Percentiles rank a stretch among this genome's conserved stretches.
These are phyloP conservation scores for Penicillium canariense DNA, from an alignment of 495 filamentous ascomycete species.

Conservation along the genomic window DNA sequence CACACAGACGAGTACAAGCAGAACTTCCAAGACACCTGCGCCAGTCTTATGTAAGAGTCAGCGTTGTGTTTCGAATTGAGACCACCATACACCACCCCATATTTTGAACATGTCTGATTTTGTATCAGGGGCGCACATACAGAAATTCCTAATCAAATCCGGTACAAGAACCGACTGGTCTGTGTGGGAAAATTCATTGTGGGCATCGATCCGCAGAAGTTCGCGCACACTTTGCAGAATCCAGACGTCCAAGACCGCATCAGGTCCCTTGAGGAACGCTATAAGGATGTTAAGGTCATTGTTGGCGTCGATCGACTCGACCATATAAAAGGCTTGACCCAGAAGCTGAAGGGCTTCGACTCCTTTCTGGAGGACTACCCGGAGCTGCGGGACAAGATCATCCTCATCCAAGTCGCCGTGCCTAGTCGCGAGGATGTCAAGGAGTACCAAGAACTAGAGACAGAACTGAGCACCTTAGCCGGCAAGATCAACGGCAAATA, in stretches of 20 bases:
- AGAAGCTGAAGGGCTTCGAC: conserved; percentile 89
- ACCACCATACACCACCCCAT: conserved; percentile 49
- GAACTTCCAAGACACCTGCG: conserved; percentile 85
- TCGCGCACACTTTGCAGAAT: conserved; percentile 70
- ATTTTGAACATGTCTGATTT: background rate
- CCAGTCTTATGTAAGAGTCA: conserved; percentile 68
- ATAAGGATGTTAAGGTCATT: conserved; percentile 84
- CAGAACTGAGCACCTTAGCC: conserved; percentile 85
- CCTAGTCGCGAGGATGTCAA: conserved; percentile 91
- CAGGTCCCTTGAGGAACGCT: conserved; percentile 69
- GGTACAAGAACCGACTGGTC: conserved; percentile 70
- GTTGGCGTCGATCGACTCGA: conserved; percentile 92
- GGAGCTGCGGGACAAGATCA: conserved; percentile 86
- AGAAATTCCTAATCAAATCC: conserved; percentile 62
- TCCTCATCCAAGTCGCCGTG: conserved; percentile 90
- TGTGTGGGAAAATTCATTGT: conserved; percentile 85
- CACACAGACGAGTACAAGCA: conserved; percentile 93
- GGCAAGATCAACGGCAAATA: conserved; percentile 84
- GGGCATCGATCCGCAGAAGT: conserved; percentile 90
- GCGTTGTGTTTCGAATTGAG: background rate
- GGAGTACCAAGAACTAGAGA: conserved; percentile 90
- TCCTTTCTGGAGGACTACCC: conserved; percentile 89
- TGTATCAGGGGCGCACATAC: conserved; percentile 19
- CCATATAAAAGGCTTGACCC: conserved; percentile 94
- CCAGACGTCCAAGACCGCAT: conserved; percentile 77